Evolutionary conservation across 257 asterid genomes (phyloP).

Genomic region (Oldenlandia corymbosa): DNA sequence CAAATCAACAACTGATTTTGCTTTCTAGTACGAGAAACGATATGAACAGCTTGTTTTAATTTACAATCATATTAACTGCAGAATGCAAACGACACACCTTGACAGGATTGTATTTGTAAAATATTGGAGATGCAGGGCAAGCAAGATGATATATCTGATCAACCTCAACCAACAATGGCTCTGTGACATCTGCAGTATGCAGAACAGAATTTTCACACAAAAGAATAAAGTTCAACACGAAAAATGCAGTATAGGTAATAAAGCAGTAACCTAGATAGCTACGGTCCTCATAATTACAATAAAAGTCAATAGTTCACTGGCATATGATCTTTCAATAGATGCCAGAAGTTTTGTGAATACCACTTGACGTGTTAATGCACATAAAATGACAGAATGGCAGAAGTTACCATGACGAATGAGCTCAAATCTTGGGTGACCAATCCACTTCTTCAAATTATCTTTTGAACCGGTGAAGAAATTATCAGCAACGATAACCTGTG

Average conservation of each 20-base stretch:
- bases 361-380: background rate
- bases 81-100: conserved; percentile 39
- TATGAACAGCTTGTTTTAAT: background rate
- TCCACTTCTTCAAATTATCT: conserved; percentile 45
- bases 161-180: conserved; percentile 75
- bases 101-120: conserved; percentile 92
- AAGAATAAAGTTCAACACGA: background rate
- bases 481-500: conserved; percentile 46
- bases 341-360: background rate
- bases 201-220: background rate
- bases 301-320: background rate
- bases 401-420: conserved; percentile 45
- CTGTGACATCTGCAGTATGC: conserved; percentile 66
- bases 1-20: background rate
- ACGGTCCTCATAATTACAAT: no score
- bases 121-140: conserved; percentile 95
- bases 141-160: conserved; percentile 96
- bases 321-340: background rate
- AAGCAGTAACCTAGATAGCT: no score
- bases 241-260: background rate
- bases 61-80: background rate
- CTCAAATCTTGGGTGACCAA: conserved; percentile 55
- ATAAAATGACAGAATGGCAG: background rate
- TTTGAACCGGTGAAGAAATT: conserved; percentile 48
- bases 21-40: background rate